phyloP scores from a whole-genome alignment of 2,329 filamentous ascomycete genomes.

The Aspergillus tubingensis region DNA sequence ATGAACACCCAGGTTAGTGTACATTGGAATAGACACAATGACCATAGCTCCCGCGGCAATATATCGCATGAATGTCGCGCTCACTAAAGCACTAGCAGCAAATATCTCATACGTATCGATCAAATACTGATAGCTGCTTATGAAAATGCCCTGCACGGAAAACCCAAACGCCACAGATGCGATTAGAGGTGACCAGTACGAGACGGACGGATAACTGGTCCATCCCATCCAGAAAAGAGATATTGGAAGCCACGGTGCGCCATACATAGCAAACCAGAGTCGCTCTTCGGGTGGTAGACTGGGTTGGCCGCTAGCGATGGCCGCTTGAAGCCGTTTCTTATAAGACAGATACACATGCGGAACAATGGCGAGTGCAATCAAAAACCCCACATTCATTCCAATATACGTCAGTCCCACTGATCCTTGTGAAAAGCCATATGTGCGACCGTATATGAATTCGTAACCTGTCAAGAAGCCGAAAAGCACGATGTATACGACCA shows the following conservation, averaged over 20 bases:
- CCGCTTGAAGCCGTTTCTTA: constrained; percentile 33
- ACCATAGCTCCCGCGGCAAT: constrained; percentile 40
- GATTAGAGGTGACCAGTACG: constrained; percentile 52
- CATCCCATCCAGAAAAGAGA: constrained; percentile 62
- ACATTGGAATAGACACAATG: constrained; percentile 38
- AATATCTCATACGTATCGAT: constrained; percentile 58
- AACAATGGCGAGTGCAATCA: constrained; percentile 40
- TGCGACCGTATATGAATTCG: constrained; percentile 52
- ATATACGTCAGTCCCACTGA: constrained; percentile 52
- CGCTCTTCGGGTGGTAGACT: constrained; percentile 55
- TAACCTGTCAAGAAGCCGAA: constrained; percentile 48
- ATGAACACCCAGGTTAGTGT: constrained; percentile 41
- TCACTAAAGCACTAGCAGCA: constrained; percentile 50
- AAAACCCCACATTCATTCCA: constrained; percentile 49
- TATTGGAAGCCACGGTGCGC: constrained; percentile 53
- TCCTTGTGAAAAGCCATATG: constrained; percentile 49
- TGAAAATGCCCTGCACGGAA: constrained; percentile 52
- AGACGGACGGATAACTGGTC: constrained; percentile 50
- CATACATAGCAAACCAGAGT: constrained; percentile 56
- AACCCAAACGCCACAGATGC: constrained; percentile 56
- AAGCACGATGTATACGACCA: constrained; percentile 34
- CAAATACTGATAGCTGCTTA: constrained; percentile 57
- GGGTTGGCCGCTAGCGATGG: constrained; percentile 30
- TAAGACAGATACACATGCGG: constrained; percentile 44
- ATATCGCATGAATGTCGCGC: constrained; percentile 45